Evolutionary conservation across 345 rosid species (phyloP), one percentile per base, ranked within the genome.

Genomic region (Cardamine occulta): DNA sequence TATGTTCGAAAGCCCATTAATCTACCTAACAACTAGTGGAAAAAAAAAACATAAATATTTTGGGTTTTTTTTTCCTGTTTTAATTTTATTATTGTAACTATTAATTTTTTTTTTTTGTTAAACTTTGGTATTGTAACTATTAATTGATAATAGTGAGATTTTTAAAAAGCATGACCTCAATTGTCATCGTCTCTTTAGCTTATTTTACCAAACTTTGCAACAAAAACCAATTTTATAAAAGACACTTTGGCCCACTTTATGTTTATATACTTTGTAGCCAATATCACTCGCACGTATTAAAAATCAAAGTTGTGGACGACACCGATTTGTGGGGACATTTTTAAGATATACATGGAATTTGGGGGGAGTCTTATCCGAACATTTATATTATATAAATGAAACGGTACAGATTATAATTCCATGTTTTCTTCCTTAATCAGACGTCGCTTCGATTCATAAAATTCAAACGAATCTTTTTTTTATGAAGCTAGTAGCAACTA

Each of bases 171-270:
- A 53, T 72, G 40, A 60, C 60, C 51, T 58, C 49, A 11, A 34
- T 47, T 66, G 66, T 45, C 68, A 67, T 49, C 42, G 37, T 75
- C 73, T 59, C 31, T 67, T 75, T 68, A 66, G 79, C 73, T 58
- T 51, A 35, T 37, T 49, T 67, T 66, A 58, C 53, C 68, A 66
- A 67, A 67, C 67, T 57, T 66, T 57, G 10, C 57, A 47, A 74
- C 53, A 57, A 47, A 17, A 17, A 35, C 60, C 66, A 66, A 24
- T 5, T 31, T 74, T 57, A 4, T 7, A 37, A 49, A 67, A 67
- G 68, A 24, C 37, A 49, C 35, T 48, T 67, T 35, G 74, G 55
- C 6, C 74, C 68, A 67, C 74, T 75, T 68, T 59, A 39, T 28
- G 66, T 57, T n/a, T 37, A 57, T 37, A 47, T 40, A 68, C 63